Evolutionary conservation across 2,329 filamentous ascomycete genomes (phyloP).

Genomic region (Phaeophleospora eucalypticola): DNA sequence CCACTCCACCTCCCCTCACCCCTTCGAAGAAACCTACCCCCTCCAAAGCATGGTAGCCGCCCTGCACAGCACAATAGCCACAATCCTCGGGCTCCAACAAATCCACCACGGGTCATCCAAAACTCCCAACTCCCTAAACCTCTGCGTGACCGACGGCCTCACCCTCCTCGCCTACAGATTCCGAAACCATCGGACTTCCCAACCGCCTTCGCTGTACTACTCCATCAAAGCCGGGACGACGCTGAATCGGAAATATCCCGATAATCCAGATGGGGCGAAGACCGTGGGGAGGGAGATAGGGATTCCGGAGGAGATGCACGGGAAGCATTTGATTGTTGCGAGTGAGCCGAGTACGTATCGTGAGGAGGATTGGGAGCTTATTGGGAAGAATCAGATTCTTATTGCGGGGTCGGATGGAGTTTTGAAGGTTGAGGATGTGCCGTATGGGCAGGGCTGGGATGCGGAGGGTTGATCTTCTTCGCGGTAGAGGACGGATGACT

Average conservation of each 20-base stretch:
- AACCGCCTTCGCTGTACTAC: conserved; percentile 52
- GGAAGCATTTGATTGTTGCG: conserved; percentile 51
- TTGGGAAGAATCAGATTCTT: conserved; percentile 46
- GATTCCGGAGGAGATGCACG: conserved; percentile 38
- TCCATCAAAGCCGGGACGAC: conserved; percentile 47
- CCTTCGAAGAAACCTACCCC: conserved; percentile 39
- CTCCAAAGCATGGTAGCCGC: conserved; percentile 43
- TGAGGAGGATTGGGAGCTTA: conserved; percentile 49
- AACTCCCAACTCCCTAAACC: conserved; percentile 49
- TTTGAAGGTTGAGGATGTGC: conserved; percentile 36
- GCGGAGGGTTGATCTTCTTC: conserved; percentile 19
- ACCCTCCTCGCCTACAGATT: conserved; percentile 50
- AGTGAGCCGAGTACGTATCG: conserved; percentile 54
- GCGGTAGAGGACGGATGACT: too few species aligned
- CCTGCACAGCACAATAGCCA: conserved; percentile 41
- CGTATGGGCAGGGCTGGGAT: conserved; percentile 39
- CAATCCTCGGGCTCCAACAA: conserved; percentile 45
- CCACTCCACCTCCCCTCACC: conserved; percentile 12
- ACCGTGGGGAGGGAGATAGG: conserved; percentile 33
- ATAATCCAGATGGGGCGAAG: conserved; percentile 46
- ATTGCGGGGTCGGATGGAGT: conserved; percentile 38
- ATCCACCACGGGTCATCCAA: conserved; percentile 39
- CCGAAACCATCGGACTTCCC: conserved; percentile 49
- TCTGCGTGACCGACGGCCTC: conserved; percentile 49
- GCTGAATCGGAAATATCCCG: conserved; percentile 51